Percentiles rank a stretch among this genome's conserved stretches.
Conservation (phyloP, 2,329 filamentous ascomycete species). For the Davidsoniella neocaledoniae region DNA sequence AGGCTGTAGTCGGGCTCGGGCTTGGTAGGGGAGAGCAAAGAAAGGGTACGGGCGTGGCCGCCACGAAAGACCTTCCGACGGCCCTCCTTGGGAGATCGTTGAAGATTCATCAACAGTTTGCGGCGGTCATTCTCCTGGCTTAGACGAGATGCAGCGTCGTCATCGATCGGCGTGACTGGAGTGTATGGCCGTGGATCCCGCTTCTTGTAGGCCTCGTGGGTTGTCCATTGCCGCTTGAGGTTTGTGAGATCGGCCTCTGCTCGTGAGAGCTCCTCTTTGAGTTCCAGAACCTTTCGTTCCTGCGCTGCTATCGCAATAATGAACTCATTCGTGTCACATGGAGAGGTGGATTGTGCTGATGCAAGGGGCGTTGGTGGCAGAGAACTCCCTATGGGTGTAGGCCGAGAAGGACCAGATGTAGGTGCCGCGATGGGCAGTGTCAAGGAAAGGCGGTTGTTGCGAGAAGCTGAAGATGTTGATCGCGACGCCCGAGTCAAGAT, state of each 20-base stretch:
- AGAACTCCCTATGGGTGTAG: slow-evolving; percentile 22
- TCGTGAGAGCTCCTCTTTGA: slow-evolving; percentile 73
- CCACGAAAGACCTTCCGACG: slow-evolving; percentile 52
- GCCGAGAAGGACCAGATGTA: slow-evolving; percentile 33
- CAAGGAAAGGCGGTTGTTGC: slow-evolving; percentile 42
- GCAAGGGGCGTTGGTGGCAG: slow-evolving; percentile 29
- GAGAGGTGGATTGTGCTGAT: slow-evolving; percentile 23
- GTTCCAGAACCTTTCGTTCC: slow-evolving; percentile 76
- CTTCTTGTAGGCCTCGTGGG: slow-evolving; percentile 62
- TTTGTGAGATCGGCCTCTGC: slow-evolving; percentile 61
- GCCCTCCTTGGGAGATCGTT: slow-evolving; percentile 25
- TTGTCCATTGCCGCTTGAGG: slow-evolving; percentile 72
- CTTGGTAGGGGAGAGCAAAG: slow-evolving; percentile 58
- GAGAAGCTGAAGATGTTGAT: slow-evolving; percentile 35
- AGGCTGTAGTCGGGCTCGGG: slow-evolving; percentile 26
- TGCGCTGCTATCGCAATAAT: slow-evolving; percentile 84
- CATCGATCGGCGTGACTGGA: slow-evolving; percentile 19
- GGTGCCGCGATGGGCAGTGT: slow-evolving; percentile 44
- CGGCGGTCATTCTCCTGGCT: slow-evolving; percentile 54
- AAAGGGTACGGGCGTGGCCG: slow-evolving; percentile 49
- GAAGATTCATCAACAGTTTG: slow-evolving; percentile 44
- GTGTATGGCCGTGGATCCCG: slow-evolving; percentile 34
- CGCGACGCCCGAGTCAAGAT: slow-evolving; percentile 29
- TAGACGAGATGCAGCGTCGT: slow-evolving; percentile 23
- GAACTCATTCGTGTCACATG: slow-evolving; percentile 45